Conservation (phyloP, 1,284 basidiomycete genomes). For the Coniferiporia sulphurascens region DNA sequence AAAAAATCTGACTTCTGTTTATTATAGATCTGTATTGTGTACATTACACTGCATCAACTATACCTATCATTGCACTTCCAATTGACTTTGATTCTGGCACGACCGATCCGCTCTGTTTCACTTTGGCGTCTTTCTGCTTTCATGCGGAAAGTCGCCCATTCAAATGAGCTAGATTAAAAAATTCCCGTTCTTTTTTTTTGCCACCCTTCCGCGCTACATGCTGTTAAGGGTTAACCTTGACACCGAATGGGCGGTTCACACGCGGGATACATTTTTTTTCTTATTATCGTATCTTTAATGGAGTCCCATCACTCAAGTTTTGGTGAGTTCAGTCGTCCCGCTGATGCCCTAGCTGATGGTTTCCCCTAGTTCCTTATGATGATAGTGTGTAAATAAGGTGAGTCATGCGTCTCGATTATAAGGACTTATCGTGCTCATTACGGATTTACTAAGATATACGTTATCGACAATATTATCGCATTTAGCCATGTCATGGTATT, state of each 20-base stretch:
- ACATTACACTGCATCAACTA: constrained; percentile 14
- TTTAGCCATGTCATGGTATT: background rate
- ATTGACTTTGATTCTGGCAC: background rate
- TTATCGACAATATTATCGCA: no score
- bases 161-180: constrained; percentile 66
- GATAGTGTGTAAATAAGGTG: no score
- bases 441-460: background rate
- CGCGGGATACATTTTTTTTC: constrained; percentile 43
- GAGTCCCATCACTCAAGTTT: constrained; percentile 11
- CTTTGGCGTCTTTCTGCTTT: constrained; percentile 71
- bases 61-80: constrained; percentile 3
- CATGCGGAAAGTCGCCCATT: constrained; percentile 73
- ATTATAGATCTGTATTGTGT: constrained; percentile 10
- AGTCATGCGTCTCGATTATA: no score
- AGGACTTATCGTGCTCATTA: background rate
- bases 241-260: constrained; percentile 49
- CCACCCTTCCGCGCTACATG: constrained; percentile 33
- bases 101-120: constrained; percentile 39
- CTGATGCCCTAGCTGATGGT: background rate
- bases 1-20: background rate
- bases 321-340: background rate
- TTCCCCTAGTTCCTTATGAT: no score
- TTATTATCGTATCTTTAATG: constrained; percentile 3
- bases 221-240: constrained; percentile 22
- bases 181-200: constrained; percentile 41